Base-by-base conservation (phyloP, 768 basidiomycete genomes). In the Crepidotus variabilis region DNA sequence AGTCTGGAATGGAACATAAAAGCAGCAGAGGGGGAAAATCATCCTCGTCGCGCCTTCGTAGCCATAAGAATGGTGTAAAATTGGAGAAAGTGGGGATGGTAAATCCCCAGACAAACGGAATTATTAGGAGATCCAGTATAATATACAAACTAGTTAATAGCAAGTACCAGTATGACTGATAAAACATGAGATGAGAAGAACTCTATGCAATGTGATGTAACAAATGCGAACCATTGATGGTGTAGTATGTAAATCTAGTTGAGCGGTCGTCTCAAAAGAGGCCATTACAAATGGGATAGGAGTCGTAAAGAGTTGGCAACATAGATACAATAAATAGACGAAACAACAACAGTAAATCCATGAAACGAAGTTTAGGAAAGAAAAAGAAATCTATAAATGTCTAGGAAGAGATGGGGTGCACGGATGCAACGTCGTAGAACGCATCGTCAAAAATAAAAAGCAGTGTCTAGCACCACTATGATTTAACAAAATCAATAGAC, bases 401-500 rank as follows among this genome's bases (percentile, higher is more conserved):
- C 39, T 43, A 43, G 11, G 39, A 16, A 16, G 13, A 20, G 39
- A 11, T 4, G 39, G 13, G 39, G 13, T 43, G 11, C 5, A 11
- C 28, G 8, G 28, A 28, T 28, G 28, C 28, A 28, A 28, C 28
- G 8, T 8, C 28, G 8, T 28, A 4, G 28, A 28, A 4, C 8
- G 28, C 21, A 46, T 39, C 11, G 13, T 22, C 14, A 18, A 24
- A 39, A 32, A 48, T 7, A 34, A 18, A 35, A 28, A 14, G n/a
- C 16, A 33, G 46, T 4, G 34, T 50, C 24, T 28, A 23, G 46
- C 18, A 35, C 21, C 2, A 52, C 51, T 48, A 59, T 28, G 58
- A 59, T 34, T 55, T 55, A 34, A 59, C 58, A 36, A 56, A 59
- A 18, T 59, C 58, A 20, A 59, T 59, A n/a, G 58, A 52, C 58